Evolutionary conservation across 495 filamentous ascomycete species (phyloP).

Genomic region (Lindgomyces ingoldianus): DNA sequence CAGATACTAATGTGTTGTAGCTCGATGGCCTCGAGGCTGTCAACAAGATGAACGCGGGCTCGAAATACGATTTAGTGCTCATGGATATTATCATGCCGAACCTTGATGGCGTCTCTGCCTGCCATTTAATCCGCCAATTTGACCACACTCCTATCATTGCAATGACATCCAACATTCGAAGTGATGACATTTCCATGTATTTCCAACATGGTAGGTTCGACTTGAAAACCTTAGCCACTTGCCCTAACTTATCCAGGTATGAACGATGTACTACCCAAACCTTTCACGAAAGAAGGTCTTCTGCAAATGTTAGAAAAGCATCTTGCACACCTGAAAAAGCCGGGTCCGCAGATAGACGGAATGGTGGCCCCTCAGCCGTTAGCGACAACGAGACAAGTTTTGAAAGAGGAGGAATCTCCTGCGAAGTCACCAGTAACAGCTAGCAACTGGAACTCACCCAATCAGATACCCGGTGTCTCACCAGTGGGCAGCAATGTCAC

Average conservation of each 20-base stretch:
- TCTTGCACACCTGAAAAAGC: conserved; percentile 72
- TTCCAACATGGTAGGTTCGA: conserved; percentile 83
- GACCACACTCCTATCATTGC: conserved; percentile 85
- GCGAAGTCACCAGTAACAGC: conserved; percentile 56
- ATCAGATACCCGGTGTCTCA: conserved; percentile 46
- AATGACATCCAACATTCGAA: conserved; percentile 98
- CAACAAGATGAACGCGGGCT: conserved; percentile 79
- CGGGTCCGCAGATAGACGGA: conserved; percentile 58
- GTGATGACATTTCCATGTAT: conserved; percentile 95
- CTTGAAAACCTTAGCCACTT: conserved; percentile 1
- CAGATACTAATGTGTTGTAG: conserved; percentile 50
- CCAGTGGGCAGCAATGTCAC: conserved; percentile 40
- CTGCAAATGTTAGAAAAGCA: conserved; percentile 88
- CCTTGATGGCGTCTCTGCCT: conserved; percentile 91
- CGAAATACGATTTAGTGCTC: conserved; percentile 87
- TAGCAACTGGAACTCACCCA: conserved; percentile 55
- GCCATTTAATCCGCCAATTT: conserved; percentile 88
- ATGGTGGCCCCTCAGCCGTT: conserved; percentile 52
- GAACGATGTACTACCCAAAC: conserved; percentile 97
- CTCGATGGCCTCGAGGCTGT: conserved; percentile 90
- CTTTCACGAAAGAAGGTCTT: conserved; percentile 94
- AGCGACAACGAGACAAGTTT: conserved; percentile 52
- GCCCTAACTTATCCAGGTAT: conserved; percentile 64
- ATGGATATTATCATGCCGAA: conserved; percentile 99
- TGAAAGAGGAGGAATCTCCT: conserved; percentile 84